Evolutionary conservation across 2,329 filamentous ascomycete genomes (phyloP).

Genomic region (Diaporthe aspalathi): DNA sequence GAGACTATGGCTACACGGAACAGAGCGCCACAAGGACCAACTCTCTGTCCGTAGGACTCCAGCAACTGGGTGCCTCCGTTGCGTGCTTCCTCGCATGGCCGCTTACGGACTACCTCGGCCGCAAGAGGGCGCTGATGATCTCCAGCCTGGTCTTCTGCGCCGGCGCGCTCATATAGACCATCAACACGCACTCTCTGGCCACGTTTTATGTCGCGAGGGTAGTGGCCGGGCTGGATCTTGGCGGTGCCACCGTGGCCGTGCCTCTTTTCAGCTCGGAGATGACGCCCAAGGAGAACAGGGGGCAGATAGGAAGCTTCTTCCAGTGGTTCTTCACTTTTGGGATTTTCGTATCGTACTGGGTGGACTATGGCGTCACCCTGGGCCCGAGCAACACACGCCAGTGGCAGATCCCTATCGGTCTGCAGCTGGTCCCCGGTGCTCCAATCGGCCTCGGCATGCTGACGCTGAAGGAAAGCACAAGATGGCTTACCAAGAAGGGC

Average conservation of each 20-base stretch:
- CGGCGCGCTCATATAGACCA: slow-evolving; percentile 55
- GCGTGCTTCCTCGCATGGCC: slow-evolving; percentile 50
- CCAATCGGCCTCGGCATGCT: slow-evolving; percentile 61
- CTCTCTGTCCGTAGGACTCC: slow-evolving; percentile 48
- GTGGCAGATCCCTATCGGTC: slow-evolving; percentile 67
- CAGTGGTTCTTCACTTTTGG: slow-evolving; percentile 57
- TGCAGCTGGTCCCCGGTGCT: slow-evolving; percentile 60
- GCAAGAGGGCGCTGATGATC: slow-evolving; percentile 49
- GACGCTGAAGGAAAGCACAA: slow-evolving; percentile 59
- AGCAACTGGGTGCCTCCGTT: slow-evolving; percentile 49
- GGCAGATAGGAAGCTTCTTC: slow-evolving; percentile 56
- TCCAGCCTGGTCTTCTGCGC: slow-evolving; percentile 57
- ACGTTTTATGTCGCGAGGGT: slow-evolving; percentile 49
- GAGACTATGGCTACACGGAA: slow-evolving; percentile 46
- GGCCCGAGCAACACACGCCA: slow-evolving; percentile 51
- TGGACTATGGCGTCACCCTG: slow-evolving; percentile 58
- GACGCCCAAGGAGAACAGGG: slow-evolving; percentile 59
- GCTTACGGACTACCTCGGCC: slow-evolving; percentile 46
- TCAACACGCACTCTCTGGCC: slow-evolving; percentile 53
- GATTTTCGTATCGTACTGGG: slow-evolving; percentile 50
- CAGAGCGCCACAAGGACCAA: slow-evolving; percentile 44
- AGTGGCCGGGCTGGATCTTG: slow-evolving; percentile 48
- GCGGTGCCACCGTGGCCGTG: slow-evolving; percentile 50
- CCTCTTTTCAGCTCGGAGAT: slow-evolving; percentile 59
- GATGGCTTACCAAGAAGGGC: slow-evolving; percentile 62